Conservation (phyloP, 768 basidiomycete genomes). For the Suillus subaureus region DNA sequence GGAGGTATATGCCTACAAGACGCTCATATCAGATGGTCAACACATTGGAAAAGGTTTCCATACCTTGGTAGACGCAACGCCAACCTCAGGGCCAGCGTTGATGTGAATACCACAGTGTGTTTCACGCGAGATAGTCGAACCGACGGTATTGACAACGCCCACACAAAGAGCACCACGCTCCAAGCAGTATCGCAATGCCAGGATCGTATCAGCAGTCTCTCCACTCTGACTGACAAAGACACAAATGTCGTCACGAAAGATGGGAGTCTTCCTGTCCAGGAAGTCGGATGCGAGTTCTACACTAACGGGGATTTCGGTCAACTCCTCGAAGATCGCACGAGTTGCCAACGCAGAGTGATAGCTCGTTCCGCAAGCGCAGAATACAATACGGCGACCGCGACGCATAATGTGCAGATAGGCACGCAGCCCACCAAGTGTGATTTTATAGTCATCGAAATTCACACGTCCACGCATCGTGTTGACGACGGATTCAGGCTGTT, state of each 20-base stretch:
- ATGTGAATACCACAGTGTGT: constrained; percentile 99
- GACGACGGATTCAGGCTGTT: constrained; percentile 98
- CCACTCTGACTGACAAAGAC: constrained; percentile 97
- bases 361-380: constrained; percentile 97
- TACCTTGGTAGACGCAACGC: constrained; percentile 98
- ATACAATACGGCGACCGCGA: constrained; percentile 91
- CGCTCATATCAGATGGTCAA: constrained; percentile 3
- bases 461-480: constrained; percentile 99
- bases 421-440: constrained; percentile 94
- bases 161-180: constrained; percentile 96
- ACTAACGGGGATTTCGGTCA: constrained; percentile 97
- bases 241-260: constrained; percentile 98
- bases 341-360: constrained; percentile 98
- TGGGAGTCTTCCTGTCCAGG: constrained; percentile 97
- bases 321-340: constrained; percentile 96
- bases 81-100: constrained; percentile 98
- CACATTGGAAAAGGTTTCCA: neutral
- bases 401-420: constrained; percentile 96
- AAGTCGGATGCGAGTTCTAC: constrained; percentile 98
- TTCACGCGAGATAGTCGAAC: constrained; percentile 96
- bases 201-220: constrained; percentile 97
- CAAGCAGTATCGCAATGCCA: constrained; percentile 94
- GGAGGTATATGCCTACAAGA: constrained; percentile 86
- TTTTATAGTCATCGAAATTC: constrained; percentile 91
- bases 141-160: constrained; percentile 98